These are phyloP conservation scores for Solanum tacnaense DNA, from an alignment of 257 asterid genomes.

Conservation along the genomic window DNA sequence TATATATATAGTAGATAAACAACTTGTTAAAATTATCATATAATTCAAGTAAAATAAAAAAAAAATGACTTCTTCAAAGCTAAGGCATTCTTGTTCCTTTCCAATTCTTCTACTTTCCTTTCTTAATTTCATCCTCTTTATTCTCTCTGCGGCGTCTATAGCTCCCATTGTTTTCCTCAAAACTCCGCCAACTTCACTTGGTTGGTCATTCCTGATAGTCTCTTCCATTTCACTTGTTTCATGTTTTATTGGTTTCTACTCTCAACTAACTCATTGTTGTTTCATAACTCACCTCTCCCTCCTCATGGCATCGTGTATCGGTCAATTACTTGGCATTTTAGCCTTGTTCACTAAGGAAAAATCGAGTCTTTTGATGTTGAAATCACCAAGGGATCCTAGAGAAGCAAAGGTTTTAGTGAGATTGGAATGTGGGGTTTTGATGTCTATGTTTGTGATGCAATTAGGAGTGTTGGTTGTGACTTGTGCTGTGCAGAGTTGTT, in stretches of 20 bases:
- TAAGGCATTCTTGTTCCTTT: slow-evolving; percentile 48
- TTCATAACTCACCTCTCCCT: slow-evolving; percentile 49
- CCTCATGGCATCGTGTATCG: slow-evolving; percentile 45
- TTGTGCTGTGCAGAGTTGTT: slow-evolving; percentile 50
- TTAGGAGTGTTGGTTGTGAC: slow-evolving; percentile 37
- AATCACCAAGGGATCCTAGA: slow-evolving; percentile 44
- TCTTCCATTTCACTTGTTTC: slow-evolving; percentile 50
- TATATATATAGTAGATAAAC: not conserved
- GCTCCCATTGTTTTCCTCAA: slow-evolving; percentile 49
- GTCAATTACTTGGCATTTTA: slow-evolving; percentile 42
- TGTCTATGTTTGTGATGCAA: slow-evolving; percentile 73
- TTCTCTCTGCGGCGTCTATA: slow-evolving; percentile 63
- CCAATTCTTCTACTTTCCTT: slow-evolving; percentile 42
- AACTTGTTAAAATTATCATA: not conserved
- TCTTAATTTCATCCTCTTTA: slow-evolving; percentile 58
- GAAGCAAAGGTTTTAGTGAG: slow-evolving; percentile 62
- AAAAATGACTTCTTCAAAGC: slow-evolving; percentile 42
- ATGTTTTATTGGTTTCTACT: slow-evolving; percentile 52
- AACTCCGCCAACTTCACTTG: slow-evolving; percentile 69
- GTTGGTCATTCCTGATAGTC: slow-evolving; percentile 46
- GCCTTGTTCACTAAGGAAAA: slow-evolving; percentile 55
- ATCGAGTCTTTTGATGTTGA: slow-evolving; percentile 37
- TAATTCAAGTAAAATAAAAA: not conserved
- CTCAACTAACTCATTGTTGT: slow-evolving; percentile 55
- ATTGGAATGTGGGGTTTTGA: slow-evolving; percentile 66